A percentile compares a stretch with the other conserved stretches of the same genome.
These are phyloP conservation scores for Castanea sativa DNA, from an alignment of 306 rosid genomes.

Conservation along the genomic window DNA sequence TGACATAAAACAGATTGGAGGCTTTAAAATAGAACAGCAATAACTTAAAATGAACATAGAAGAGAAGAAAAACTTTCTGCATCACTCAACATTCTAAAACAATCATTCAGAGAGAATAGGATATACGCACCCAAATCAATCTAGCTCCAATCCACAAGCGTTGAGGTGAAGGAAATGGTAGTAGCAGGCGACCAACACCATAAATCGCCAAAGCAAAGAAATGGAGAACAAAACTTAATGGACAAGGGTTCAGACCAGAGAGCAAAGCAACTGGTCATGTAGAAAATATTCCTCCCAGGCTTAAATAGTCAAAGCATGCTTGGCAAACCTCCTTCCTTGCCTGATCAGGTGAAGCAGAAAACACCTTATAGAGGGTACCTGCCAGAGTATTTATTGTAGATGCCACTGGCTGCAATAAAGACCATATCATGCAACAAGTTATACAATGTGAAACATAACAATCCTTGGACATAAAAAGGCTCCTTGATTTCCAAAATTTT, in stretches of 20 bases:
- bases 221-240: slow-evolving; percentile 57
- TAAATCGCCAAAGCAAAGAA: slow-evolving; percentile 66
- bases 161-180: slow-evolving; percentile 60
- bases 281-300: slow-evolving; percentile 51
- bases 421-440: slow-evolving; percentile 3
- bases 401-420: slow-evolving; percentile 49
- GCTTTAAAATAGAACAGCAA: not conserved
- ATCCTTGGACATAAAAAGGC: not conserved
- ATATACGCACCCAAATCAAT: slow-evolving; percentile 42
- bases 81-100: not conserved
- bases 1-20: too few species aligned
- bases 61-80: not conserved
- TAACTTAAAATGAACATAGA: not conserved
- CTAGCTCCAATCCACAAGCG: slow-evolving; percentile 57
- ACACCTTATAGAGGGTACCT: slow-evolving; percentile 50
- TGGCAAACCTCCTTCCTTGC: slow-evolving; percentile 51
- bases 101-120: not conserved
- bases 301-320: slow-evolving; percentile 58
- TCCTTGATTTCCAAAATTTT: not conserved
- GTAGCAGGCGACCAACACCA: slow-evolving; percentile 58
- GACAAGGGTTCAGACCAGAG: slow-evolving; percentile 61
- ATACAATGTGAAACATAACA: not conserved
- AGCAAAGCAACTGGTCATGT: slow-evolving; percentile 54
- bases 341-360: slow-evolving; percentile 41
- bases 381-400: slow-evolving; percentile 64